Percentiles rank a stretch among this genome's conserved stretches.
These are phyloP conservation scores for Phytophthora constricta DNA, from an alignment of 352 stramenopile species.

Conservation along the genomic window DNA sequence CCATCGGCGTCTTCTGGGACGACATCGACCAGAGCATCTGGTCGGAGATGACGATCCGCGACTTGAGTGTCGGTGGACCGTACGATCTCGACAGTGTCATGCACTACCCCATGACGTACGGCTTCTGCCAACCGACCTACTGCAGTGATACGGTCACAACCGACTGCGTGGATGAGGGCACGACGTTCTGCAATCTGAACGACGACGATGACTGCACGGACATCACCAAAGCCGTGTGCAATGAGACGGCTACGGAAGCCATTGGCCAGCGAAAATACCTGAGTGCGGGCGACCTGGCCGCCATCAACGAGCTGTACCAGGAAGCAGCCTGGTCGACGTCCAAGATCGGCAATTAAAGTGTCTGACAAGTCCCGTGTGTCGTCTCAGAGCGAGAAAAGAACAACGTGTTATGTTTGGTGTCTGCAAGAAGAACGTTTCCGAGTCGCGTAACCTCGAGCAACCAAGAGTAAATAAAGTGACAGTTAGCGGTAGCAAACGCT, in stretches of 20 bases:
- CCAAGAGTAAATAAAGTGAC: slow-evolving; percentile 35
- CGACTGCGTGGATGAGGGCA: slow-evolving; percentile 58
- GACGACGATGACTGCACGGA: slow-evolving; percentile 70
- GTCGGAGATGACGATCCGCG: slow-evolving; percentile 74
- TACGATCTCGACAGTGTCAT: slow-evolving; percentile 82
- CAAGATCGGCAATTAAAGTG: slow-evolving; percentile 26
- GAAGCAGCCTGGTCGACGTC: slow-evolving; percentile 34
- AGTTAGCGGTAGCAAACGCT: slow-evolving; percentile 14
- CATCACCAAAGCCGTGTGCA: slow-evolving; percentile 63
- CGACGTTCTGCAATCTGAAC: slow-evolving; percentile 80
- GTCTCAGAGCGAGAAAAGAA: slow-evolving; percentile 21
- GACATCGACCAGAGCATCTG: slow-evolving; percentile 75
- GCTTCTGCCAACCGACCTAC: slow-evolving; percentile 72
- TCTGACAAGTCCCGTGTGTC: slow-evolving; percentile 18
- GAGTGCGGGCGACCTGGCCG: slow-evolving; percentile 49
- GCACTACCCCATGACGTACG: slow-evolving; percentile 82
- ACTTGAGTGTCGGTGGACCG: slow-evolving; percentile 64
- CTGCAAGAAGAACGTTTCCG: slow-evolving; percentile 26
- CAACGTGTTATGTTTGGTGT: slow-evolving; percentile 36
- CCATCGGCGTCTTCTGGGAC: slow-evolving; percentile 78
- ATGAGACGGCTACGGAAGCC: slow-evolving; percentile 52
- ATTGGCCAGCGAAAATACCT: slow-evolving; percentile 76
- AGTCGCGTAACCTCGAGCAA: slow-evolving; percentile 23
- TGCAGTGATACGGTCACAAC: slow-evolving; percentile 48
- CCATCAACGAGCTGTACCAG: slow-evolving; percentile 53